Evolutionary conservation across 345 rosid species (phyloP), one percentile per base, ranked within the genome.

Genomic region (Eucalyptus regnans): DNA sequence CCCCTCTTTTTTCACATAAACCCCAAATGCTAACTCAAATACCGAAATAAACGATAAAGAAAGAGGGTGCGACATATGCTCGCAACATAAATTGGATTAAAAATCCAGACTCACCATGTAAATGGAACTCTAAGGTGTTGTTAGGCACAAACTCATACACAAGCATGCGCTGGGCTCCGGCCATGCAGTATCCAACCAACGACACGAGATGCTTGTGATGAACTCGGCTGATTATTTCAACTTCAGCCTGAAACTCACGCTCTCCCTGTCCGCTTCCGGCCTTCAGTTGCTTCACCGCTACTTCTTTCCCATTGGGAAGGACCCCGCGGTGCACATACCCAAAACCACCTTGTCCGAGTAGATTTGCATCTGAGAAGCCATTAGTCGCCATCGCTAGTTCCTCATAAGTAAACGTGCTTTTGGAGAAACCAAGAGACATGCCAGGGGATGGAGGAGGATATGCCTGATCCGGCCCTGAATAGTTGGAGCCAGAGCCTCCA

Each of bases 71-170:
- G 1, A 33, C 87, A 86, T 51, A 29, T 31, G 64, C 41, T 33
- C 10, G 5, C 15, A 10, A 52, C 43, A 52, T 33, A n/a, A 86
- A 86, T 52, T 25, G 56, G 54, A 86, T 50, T 86, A 5, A n/a
- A 86, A 81, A 71, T 71, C 46, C 83, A 71, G 20, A 71, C 92
- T 86, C 80, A 94, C 95, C 95, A 16, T 94, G 93, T 50, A 94
- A 88, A 79, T 94, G 95, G 87, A 92, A 93, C 88, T 90, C 93
- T 89, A 94, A 12, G 22, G 93, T 92, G 89, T 93, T 89, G 88
- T 94, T 94, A 4, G 93, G 93, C 86, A 94, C 93, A 89, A 94
- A 93, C 92, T 94, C 95, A 52, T 94, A 94, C 90, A 92, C 94
- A 48, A 94, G 94, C 93, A 94, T 60, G 76, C 94, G 90, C 81